Evolutionary conservation across 2,329 filamentous ascomycete species (phyloP).

Genomic region (Colletotrichum endophyticum): DNA sequence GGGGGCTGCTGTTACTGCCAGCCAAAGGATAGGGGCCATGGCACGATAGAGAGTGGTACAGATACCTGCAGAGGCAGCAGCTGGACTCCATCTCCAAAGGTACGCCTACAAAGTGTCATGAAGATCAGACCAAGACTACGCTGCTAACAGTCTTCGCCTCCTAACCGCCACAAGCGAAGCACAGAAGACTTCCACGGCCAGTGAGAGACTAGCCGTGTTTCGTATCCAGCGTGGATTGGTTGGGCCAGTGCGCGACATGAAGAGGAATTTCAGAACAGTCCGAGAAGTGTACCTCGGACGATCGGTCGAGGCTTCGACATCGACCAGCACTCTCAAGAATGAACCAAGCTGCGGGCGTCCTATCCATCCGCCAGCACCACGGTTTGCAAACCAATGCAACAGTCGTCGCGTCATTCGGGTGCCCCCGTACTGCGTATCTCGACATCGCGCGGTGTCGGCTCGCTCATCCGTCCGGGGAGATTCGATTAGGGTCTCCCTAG

Average conservation of each 20-base stretch:
- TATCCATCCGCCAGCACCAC: neutral
- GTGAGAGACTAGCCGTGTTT: neutral
- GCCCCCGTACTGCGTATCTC: neutral
- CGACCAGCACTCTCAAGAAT: neutral
- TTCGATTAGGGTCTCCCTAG: neutral
- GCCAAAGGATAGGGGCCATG: neutral
- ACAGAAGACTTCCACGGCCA: neutral
- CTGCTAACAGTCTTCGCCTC: neutral
- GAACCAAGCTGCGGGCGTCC: neutral
- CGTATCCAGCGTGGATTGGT: neutral
- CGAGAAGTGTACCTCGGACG: neutral
- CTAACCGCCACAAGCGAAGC: neutral
- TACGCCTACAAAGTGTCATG: neutral
- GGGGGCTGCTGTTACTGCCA: neutral
- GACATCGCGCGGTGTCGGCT: neutral
- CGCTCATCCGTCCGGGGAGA: neutral
- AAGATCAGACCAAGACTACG: neutral
- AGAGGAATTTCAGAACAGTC: neutral
- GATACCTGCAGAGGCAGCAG: neutral
- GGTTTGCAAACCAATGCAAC: neutral
- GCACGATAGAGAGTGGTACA: neutral
- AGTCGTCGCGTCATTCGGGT: neutral
- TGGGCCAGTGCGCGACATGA: neutral
- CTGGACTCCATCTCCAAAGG: neutral
- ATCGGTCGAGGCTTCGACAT: neutral